Percentiles rank a stretch among this genome's conserved stretches.
phyloP scores from a whole-genome alignment of 1,139 yeast species.

The Hansenula lynferdii region DNA sequence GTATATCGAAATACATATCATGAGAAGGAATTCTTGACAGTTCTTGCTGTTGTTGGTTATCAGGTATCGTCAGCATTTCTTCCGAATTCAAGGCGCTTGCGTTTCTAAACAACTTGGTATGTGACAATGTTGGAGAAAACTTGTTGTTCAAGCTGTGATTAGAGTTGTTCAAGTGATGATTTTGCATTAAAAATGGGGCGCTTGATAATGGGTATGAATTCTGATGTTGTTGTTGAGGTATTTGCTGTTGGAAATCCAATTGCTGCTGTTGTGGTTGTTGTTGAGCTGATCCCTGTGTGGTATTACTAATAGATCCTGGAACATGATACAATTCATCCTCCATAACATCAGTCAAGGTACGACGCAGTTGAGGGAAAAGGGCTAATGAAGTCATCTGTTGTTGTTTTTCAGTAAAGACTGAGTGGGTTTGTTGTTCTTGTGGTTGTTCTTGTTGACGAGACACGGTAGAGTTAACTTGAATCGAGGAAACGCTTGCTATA shows the following conservation, averaged over 20 bases:
- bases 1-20: conserved; percentile 22
- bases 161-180: conserved; percentile 7
- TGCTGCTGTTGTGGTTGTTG: conserved; percentile 17
- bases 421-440: background rate
- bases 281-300: conserved; percentile 23
- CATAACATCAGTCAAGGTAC: conserved; percentile 54
- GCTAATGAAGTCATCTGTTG: conserved; percentile 41
- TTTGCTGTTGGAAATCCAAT: conserved; percentile 1
- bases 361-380: conserved; percentile 41
- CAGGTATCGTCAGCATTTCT: conserved; percentile 22
- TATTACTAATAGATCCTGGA: conserved; percentile 7
- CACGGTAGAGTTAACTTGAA: too few relatives aligned
- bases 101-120: conserved; percentile 14
- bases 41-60: conserved; percentile 9
- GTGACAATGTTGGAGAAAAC: conserved; percentile 10
- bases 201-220: too few relatives aligned
- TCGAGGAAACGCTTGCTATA: too few relatives aligned
- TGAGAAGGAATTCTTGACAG: conserved; percentile 18
- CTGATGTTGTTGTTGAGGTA: conserved; percentile 1
- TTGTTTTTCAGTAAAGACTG: background rate
- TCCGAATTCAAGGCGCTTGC: conserved; percentile 21
- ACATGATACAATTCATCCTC: conserved; percentile 62
- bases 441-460: background rate
- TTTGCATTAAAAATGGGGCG: conserved; percentile 2
- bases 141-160: conserved; percentile 5